Evolutionary conservation across 2,329 filamentous ascomycete species (phyloP).

Genomic region (Claviceps purpurea): DNA sequence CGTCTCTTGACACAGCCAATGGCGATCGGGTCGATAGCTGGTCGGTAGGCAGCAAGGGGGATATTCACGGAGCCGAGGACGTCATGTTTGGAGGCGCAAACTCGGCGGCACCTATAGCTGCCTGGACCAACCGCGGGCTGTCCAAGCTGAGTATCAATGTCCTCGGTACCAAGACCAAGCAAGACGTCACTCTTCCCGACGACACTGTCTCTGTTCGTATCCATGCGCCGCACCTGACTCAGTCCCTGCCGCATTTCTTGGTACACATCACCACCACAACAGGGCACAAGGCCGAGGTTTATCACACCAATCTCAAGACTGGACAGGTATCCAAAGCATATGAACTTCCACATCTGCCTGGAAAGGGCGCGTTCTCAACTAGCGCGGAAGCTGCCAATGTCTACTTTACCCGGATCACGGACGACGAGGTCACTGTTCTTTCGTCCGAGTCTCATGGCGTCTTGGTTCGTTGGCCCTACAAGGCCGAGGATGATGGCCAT

Average conservation of each 20-base stretch:
- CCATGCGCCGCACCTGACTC: constrained; percentile 59
- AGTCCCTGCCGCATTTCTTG: constrained; percentile 69
- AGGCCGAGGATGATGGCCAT: constrained; percentile 26
- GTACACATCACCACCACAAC: constrained; percentile 62
- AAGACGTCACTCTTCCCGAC: constrained; percentile 37
- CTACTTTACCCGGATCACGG: constrained; percentile 74
- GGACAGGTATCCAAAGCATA: constrained; percentile 64
- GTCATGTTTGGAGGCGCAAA: constrained; percentile 67
- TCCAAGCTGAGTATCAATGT: constrained; percentile 59
- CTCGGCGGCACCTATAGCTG: constrained; percentile 59
- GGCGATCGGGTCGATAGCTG: constrained; percentile 63
- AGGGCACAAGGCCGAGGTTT: constrained; percentile 74
- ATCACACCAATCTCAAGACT: constrained; percentile 63
- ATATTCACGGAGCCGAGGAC: constrained; percentile 49
- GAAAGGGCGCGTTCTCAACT: constrained; percentile 62
- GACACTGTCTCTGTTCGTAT: constrained; percentile 44
- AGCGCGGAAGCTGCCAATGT: constrained; percentile 69
- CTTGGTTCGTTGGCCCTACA: constrained; percentile 59
- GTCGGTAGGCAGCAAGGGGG: constrained; percentile 58
- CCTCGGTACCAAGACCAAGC: constrained; percentile 44
- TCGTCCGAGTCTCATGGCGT: constrained; percentile 67
- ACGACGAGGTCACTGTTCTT: constrained; percentile 58
- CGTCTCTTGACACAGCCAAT: constrained; percentile 56
- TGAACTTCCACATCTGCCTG: constrained; percentile 57
- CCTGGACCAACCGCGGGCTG: constrained; percentile 54